phyloP scores from a whole-genome alignment of 192 early-diverging fungal species.

The Podila verticillata region DNA sequence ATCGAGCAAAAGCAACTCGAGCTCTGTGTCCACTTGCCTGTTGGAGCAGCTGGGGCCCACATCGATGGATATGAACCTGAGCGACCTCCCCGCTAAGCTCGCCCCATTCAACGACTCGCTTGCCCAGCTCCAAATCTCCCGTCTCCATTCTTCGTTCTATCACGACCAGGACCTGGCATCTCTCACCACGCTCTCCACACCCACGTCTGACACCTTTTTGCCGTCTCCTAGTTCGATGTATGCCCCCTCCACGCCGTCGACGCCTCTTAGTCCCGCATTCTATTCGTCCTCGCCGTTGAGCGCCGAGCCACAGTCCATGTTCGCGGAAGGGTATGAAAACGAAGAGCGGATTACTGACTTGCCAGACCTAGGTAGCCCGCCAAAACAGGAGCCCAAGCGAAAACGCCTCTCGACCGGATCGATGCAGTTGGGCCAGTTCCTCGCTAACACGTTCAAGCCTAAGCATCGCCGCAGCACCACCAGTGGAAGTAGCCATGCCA shows the following conservation, averaged over 20 bases:
- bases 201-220: neutral
- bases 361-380: neutral
- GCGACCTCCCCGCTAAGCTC: neutral
- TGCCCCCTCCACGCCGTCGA: too few species aligned
- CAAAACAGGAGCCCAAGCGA: neutral
- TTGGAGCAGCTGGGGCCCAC: too few species aligned
- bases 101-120: neutral
- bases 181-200: neutral
- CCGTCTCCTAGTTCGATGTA: neutral
- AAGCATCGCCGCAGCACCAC: neutral
- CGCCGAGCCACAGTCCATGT: too few species aligned
- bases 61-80: too few species aligned
- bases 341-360: neutral
- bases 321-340: neutral
- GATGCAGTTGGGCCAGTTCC: neutral
- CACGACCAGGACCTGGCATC: neutral
- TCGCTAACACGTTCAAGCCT: neutral
- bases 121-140: neutral
- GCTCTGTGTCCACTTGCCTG: too few species aligned
- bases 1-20: too few species aligned
- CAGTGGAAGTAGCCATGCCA: neutral
- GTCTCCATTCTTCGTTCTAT: neutral
- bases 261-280: too few species aligned
- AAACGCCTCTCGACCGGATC: neutral
- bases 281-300: too few species aligned